Conservation (phyloP, 495 filamentous ascomycete species). For the Penicillium simplicissimum region DNA sequence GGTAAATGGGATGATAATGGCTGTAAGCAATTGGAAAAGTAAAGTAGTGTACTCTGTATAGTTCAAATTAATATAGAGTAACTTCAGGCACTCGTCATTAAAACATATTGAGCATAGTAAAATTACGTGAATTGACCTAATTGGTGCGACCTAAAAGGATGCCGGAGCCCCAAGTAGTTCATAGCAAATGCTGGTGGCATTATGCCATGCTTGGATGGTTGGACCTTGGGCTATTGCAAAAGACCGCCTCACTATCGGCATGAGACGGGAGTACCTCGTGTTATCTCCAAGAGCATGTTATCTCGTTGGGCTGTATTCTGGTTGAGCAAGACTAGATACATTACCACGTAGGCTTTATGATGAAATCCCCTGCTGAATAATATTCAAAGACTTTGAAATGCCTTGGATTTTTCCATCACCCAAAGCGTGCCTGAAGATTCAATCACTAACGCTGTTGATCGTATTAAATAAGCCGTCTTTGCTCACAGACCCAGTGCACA, state of each 20-base stretch:
- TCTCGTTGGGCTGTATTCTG: no score
- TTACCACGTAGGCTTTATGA: neutral
- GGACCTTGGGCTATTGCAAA: neutral
- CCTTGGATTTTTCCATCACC: neutral
- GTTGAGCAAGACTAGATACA: no score
- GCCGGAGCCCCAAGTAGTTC: neutral
- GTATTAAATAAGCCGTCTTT: neutral
- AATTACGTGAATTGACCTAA: constrained; percentile 6
- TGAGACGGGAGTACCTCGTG: no score
- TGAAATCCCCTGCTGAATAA: neutral
- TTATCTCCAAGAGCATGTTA: no score
- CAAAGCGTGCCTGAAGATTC: neutral
- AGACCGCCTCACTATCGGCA: no score
- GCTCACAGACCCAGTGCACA: neutral
- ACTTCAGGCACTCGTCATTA: constrained; percentile 3
- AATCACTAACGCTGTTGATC: neutral
- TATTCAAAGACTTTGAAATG: neutral
- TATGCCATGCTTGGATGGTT: constrained; percentile 4
- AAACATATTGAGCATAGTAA: constrained; percentile 3
- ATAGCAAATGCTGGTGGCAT: constrained; percentile 2
- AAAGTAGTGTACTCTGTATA: constrained; percentile 1
- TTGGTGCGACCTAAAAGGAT: constrained; percentile 1
- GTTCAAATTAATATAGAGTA: constrained; percentile 5
- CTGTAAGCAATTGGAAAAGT: constrained; percentile 1
- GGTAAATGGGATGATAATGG: constrained; percentile 6